Percentiles rank a stretch among this genome's conserved stretches.
Conservation (phyloP, 2,329 filamentous ascomycete genomes). For the Ophiostoma populinum region DNA sequence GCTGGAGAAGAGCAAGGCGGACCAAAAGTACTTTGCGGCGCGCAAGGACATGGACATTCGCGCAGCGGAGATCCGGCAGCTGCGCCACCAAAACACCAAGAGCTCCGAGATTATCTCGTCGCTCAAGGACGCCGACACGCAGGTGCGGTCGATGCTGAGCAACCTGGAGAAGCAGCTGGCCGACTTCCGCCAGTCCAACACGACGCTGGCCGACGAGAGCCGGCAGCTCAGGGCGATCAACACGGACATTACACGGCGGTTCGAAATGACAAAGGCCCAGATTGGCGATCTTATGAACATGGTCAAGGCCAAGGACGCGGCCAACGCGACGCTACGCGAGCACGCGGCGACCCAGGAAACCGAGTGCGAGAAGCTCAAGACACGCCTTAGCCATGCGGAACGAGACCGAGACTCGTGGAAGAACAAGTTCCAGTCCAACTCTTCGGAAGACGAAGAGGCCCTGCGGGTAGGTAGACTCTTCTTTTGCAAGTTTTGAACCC, state of each 20-base stretch:
- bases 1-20: constrained; percentile 87
- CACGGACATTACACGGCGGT: constrained; percentile 49
- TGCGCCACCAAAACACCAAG: constrained; percentile 72
- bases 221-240: constrained; percentile 57
- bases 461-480: constrained; percentile 53
- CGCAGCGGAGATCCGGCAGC: constrained; percentile 59
- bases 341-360: constrained; percentile 46
- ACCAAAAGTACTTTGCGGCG: constrained; percentile 93
- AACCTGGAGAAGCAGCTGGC: constrained; percentile 84
- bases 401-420: constrained; percentile 80
- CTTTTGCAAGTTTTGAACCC: constrained; percentile 14
- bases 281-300: constrained; percentile 58
- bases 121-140: constrained; percentile 74
- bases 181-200: constrained; percentile 65
- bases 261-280: constrained; percentile 60
- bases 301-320: constrained; percentile 58
- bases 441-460: constrained; percentile 67
- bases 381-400: constrained; percentile 58
- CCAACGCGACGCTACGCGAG: constrained; percentile 32
- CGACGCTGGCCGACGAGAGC: constrained; percentile 52
- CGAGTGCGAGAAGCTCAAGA: constrained; percentile 65
- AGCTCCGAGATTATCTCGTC: constrained; percentile 87
- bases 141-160: constrained; percentile 55
- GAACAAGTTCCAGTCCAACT: constrained; percentile 63
- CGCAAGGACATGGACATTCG: constrained; percentile 86